Conservation (phyloP, 1,284 basidiomycete genomes). For the Boletellus deceptivus region DNA sequence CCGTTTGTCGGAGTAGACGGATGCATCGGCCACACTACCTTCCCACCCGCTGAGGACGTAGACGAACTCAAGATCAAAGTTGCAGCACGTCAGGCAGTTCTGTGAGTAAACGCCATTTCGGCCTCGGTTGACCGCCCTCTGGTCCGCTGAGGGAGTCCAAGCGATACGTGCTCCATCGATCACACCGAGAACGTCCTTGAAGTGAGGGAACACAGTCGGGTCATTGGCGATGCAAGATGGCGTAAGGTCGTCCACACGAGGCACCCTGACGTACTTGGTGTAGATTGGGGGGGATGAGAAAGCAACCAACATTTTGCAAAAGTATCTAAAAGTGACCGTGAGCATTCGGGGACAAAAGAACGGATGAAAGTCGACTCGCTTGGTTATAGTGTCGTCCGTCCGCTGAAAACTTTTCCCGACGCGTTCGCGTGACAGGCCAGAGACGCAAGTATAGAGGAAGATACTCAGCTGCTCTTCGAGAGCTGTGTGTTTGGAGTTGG, state of each 20-base stretch:
- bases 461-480: conserved; percentile 17
- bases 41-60: conserved; percentile 7
- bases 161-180: conserved; percentile 6
- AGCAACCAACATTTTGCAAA: too few relatives aligned
- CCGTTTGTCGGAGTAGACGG: not conserved
- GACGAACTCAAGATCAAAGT: conserved; percentile 4
- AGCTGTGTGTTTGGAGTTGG: not conserved
- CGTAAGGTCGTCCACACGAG: too few relatives aligned
- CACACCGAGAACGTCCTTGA: not conserved
- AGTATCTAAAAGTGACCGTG: too few relatives aligned
- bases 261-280: too few relatives aligned
- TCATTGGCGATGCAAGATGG: too few relatives aligned
- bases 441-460: conserved; percentile 16
- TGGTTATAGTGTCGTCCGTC: not conserved
- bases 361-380: too few relatives aligned
- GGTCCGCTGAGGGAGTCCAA: not conserved
- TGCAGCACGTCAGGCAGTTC: conserved; percentile 1
- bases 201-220: too few relatives aligned
- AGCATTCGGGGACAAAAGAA: too few relatives aligned
- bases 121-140: not conserved
- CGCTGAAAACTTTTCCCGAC: conserved; percentile 19
- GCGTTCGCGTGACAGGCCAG: conserved; percentile 8
- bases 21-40: not conserved
- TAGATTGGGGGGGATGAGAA: too few relatives aligned
- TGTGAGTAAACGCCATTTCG: not conserved